A percentile compares a stretch with the other conserved stretches of the same genome.
phyloP scores from a whole-genome alignment of 768 basidiomycete genomes.

The Mrakia blollopis region DNA sequence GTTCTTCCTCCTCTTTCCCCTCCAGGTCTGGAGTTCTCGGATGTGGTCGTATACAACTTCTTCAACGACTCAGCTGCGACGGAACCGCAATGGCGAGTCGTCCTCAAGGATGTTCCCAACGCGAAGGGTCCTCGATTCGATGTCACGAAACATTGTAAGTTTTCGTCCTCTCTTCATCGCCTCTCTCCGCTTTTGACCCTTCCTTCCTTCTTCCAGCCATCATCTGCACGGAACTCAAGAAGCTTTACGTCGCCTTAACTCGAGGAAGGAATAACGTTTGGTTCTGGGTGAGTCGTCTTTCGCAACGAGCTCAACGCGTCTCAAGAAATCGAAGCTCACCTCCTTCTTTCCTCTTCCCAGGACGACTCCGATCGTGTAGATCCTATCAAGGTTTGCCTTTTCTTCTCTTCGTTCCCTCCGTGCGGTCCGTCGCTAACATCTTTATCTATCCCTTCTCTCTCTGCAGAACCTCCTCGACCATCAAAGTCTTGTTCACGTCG shows the following conservation, averaged over 20 bases:
- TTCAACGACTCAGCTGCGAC: slow-evolving; percentile 60
- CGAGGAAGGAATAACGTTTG: neutral
- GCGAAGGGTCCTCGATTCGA: neutral
- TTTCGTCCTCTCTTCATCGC: neutral
- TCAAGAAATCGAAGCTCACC: too few relatives aligned
- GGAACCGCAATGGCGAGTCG: slow-evolving; percentile 57
- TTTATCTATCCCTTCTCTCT: too few relatives aligned
- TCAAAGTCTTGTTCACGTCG: neutral
- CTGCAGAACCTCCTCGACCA: slow-evolving; percentile 1
- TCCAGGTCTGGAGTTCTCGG: neutral
- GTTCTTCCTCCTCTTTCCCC: neutral
- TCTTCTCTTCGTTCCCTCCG: too few relatives aligned
- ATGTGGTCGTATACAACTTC: slow-evolving; percentile 72
- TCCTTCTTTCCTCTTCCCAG: too few relatives aligned
- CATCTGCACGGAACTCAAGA: neutral
- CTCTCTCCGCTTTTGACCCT: neutral
- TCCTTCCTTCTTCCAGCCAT: neutral
- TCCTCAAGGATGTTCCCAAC: slow-evolving; percentile 45
- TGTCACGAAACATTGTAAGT: neutral
- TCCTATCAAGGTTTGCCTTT: neutral
- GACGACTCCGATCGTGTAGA: neutral
- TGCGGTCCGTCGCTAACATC: neutral
- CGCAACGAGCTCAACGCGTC: too few relatives aligned
- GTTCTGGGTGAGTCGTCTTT: neutral
- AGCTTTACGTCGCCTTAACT: neutral